Evolutionary conservation across 768 basidiomycete species (phyloP).

Genomic region (Rossbeevera mucosa): DNA sequence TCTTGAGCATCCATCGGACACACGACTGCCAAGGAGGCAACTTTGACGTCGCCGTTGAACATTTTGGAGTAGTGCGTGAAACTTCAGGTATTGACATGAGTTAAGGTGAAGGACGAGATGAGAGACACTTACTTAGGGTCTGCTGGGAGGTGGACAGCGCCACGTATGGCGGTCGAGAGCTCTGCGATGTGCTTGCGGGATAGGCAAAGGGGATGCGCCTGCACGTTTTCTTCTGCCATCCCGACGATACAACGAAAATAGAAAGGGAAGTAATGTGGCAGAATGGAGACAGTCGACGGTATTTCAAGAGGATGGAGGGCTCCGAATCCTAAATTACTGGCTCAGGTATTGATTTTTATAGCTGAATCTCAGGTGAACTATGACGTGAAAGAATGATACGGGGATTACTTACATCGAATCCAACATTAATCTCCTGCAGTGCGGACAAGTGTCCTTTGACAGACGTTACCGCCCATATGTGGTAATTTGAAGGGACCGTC

Average conservation of each 20-base stretch:
- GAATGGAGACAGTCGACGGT: background rate
- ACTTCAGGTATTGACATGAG: conserved; percentile 12
- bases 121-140: conserved; percentile 36
- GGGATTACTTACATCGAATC: background rate
- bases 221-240: conserved; percentile 13
- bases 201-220: conserved; percentile 3
- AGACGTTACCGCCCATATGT: too few relatives aligned
- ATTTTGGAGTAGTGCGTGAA: conserved; percentile 37
- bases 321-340: background rate
- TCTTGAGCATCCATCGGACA: conserved; percentile 77
- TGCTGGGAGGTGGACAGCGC: conserved; percentile 42
- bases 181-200: conserved; percentile 38
- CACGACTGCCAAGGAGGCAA: conserved; percentile 56
- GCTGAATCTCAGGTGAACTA: background rate
- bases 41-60: conserved; percentile 75
- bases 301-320: conserved; percentile 15
- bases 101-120: background rate
- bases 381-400: background rate
- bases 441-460: too few relatives aligned
- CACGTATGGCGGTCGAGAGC: conserved; percentile 43
- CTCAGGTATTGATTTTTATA: conserved; percentile 10
- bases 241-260: background rate
- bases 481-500: background rate
- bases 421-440: conserved; percentile 1
- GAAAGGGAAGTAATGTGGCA: conserved; percentile 8